Evolutionary conservation across 345 rosid species (phyloP), one percentile per base, ranked within the genome.

Genomic region (Sonneratia caseolaris): DNA sequence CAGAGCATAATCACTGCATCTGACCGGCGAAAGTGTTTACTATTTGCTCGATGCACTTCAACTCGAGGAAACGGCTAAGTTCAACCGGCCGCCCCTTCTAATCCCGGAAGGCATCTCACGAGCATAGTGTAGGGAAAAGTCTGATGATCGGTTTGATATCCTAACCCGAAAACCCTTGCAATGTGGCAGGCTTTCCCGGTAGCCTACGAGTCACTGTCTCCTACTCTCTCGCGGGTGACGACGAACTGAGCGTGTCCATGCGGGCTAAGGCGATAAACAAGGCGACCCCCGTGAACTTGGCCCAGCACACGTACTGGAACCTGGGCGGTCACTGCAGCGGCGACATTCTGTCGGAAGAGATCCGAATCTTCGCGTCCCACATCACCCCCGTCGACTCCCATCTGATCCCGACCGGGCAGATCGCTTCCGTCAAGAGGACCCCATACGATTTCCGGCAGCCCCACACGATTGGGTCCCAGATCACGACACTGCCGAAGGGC

Each of bases 241-340:
- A 81, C 75, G 68, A 70, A 51, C 27, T 92, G 75, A 73, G 79
- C 59, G 85, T 95, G 51, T 77, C 43, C 68, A 92, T 95, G 99
- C 85, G 84, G 72, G 99, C 87, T 67, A 87, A 81, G 72, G 87
- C 97, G 32, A 72, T 83, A 37, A 83, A 82, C 78, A 90, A 85
- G 83, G 81, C 93, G 19, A 95, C 97, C 15, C 97, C 97, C 0
- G 91, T 92, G 47, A 91, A 88, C 73, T 84, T 95, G 45, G 97
- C 92, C 59, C 91, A 88, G 64, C 99, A 95, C 65, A 77, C 87
- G 21, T 94, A 88, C 70, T 94, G 95, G 95, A 94, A 94, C 83
- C 88, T 94, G 15, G 96, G 91, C 45, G 96, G 96, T 42, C 97
- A 92, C 74, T 75, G 78, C 70, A 79, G 86, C 10, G 96, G 96